Evolutionary conservation across 2,329 filamentous ascomycete species (phyloP), one percentile per base, ranked within the genome.

Genomic region (Botryotinia calthae): DNA sequence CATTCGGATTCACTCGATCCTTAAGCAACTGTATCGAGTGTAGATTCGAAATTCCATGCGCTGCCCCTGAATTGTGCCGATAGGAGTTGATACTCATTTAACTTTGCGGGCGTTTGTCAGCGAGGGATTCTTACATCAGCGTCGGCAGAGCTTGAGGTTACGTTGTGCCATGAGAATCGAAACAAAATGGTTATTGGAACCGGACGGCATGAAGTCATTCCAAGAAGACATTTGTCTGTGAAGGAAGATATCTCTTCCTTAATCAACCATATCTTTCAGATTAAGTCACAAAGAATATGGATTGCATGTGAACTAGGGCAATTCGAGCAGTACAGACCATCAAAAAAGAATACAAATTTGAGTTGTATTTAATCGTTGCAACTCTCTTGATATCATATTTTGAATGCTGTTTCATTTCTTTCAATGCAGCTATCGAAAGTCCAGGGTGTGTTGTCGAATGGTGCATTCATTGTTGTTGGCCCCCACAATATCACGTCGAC

Each of bases 121-220:
- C 40, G 42, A 58, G 37, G 28, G 62, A 67, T 72, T 42, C 64
- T 54, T 40, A 51, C 25, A 37, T 48, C 62, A 70, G 62, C 46
- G 44, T 22, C 10, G 51, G 51, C 48, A 59, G 25, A 46, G 40
- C 61, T 46, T 34, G 16, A 34, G 46, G 61, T 72, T 56, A 48
- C 61, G 66, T 37, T 56, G 14, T 56, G 37, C 28, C 18, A 54
- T 20, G 2, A 42, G 28, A 54, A 34, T 66, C 8, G 16, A 22
- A n/a, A 54, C 34, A 42, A n/a, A 44, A 4, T 51, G 10, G 4
- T 48, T 65, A 56, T 12, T 37, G 18, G n/a, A n/a, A 31, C 34
- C 37, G 22, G 69, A 71, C 51, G 59, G 20, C n/a, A 66, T 66
- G 59, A 71, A 66, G 61, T 66, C 31, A 58, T 54, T 61, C 56